Evolutionary conservation across 768 basidiomycete species (phyloP), one percentile per base, ranked within the genome.

Genomic region (Mycena maculata): DNA sequence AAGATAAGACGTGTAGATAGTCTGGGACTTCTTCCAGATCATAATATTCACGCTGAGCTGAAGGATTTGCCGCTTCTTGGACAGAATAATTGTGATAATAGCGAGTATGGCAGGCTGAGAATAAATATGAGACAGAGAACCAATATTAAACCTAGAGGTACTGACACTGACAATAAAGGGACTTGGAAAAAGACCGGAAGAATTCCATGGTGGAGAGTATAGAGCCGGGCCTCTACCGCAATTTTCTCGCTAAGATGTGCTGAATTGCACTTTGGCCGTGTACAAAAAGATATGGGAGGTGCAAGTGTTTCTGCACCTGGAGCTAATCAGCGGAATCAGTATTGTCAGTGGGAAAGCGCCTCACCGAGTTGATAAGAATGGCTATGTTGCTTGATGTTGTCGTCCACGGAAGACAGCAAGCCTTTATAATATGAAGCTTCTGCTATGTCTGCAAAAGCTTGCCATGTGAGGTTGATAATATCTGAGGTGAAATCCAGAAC

Each of bases 1-100:
- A 47, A 8, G 31, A 16, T 20, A 20, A 4, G 7, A 59, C 45
- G 10, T 59, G 44, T 11, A 59, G 33, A 16, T 16, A 27, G 4
- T 23, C 33, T 0, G 57, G 45, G 1, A 59, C 15, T 20, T 31
- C 22, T 3, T 16, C 22, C 2, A 0, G 0, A 8, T 59, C 47
- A 16, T 59, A 59, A n/a, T n/a, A n/a, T 5, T 47, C 22, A 2
- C 44, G 57, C 10, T 31, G 44, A 1, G 56, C 56, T 0, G 30
- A 20, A 2, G 23, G n/a, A 7, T 36, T 20, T 4, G 33, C 1
- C 2, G 54, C 57, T 27, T 48, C 23, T 11, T 33, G 11, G 11
- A 64, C 63, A 30, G 0, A 57, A 15, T 64, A 64, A 25, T 64
- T 64, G 25, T 25, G 55, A 31, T 64, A 44, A 27, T 57, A 64